Conservation (phyloP, 2,329 filamentous ascomycete genomes). For the Stromatinia cepivora region DNA sequence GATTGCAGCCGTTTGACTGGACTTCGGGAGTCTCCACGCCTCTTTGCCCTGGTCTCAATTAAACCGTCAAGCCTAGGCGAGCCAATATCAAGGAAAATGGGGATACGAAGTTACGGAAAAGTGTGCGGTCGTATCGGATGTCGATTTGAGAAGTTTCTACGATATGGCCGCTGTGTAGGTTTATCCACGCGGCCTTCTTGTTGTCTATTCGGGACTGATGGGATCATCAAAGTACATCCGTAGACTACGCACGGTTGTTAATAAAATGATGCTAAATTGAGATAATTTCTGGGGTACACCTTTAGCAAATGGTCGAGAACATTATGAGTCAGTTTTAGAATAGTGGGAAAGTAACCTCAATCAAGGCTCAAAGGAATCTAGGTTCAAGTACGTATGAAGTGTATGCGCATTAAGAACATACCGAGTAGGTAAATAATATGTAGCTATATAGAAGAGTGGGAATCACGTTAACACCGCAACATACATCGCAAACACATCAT, state of each 20-base stretch:
- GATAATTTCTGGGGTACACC: constrained; percentile 8
- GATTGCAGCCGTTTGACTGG: constrained; percentile 28
- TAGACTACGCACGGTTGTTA: constrained; percentile 1
- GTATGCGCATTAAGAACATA: constrained; percentile 7
- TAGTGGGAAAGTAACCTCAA: constrained; percentile 11
- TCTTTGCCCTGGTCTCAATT: constrained; percentile 9
- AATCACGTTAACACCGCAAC: constrained; percentile 16
- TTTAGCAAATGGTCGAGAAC: constrained; percentile 22
- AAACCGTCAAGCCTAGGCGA: constrained; percentile 12
- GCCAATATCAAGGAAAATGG: background rate
- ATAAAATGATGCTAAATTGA: constrained; percentile 4
- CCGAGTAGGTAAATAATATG: background rate
- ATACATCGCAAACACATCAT: constrained; percentile 18
- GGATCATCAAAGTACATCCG: background rate
- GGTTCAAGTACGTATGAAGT: constrained; percentile 19
- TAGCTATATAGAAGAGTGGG: background rate
- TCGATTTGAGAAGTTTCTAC: background rate
- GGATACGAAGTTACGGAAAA: background rate
- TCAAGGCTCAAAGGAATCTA: constrained; percentile 11
- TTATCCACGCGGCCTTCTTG: constrained; percentile 15
- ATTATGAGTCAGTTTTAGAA: constrained; percentile 19
- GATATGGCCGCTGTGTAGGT: background rate
- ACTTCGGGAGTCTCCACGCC: constrained; percentile 21
- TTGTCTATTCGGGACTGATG: constrained; percentile 11
- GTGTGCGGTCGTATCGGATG: constrained; percentile 12